Conservation (phyloP, 2,329 filamentous ascomycete species). For the Sporothrix sp. region DNA sequence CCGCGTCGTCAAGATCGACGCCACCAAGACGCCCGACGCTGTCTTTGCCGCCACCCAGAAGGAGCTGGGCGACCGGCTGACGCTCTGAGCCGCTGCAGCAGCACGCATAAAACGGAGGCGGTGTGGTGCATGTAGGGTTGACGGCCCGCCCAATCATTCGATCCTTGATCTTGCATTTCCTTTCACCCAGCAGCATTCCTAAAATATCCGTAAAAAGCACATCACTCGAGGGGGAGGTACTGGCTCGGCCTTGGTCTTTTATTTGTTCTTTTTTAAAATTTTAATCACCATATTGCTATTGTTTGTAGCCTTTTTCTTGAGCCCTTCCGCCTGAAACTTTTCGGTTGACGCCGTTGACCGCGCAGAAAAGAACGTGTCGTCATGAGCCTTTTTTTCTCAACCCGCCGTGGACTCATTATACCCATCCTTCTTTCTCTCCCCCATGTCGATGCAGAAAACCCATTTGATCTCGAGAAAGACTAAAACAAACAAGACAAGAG, state of each 20-base stretch:
- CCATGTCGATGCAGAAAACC: not conserved
- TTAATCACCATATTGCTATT: slow-evolving; percentile 5
- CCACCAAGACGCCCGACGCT: slow-evolving; percentile 54
- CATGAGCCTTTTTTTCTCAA: slow-evolving; percentile 1
- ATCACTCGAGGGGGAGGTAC: not conserved
- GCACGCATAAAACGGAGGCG: too few relatives aligned
- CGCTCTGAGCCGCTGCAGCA: too few relatives aligned
- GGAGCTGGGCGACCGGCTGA: slow-evolving; percentile 40
- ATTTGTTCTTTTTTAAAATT: not conserved
- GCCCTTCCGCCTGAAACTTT: not conserved
- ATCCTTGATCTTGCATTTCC: not conserved
- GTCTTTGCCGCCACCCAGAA: slow-evolving; percentile 46
- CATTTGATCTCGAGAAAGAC: too few relatives aligned
- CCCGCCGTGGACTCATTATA: not conserved
- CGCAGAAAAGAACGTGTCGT: not conserved
- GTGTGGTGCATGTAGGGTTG: too few relatives aligned
- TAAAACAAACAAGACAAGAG: not conserved
- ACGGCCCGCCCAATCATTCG: not conserved
- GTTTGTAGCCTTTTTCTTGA: slow-evolving; percentile 2
- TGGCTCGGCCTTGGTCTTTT: not conserved
- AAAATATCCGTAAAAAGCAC: not conserved
- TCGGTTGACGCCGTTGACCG: not conserved
- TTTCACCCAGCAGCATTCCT: not conserved
- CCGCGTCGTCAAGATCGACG: slow-evolving; percentile 71
- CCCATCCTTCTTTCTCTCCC: not conserved